Conservation (phyloP, 257 asterid genomes). For the Fraxinus pennsylvanica region DNA sequence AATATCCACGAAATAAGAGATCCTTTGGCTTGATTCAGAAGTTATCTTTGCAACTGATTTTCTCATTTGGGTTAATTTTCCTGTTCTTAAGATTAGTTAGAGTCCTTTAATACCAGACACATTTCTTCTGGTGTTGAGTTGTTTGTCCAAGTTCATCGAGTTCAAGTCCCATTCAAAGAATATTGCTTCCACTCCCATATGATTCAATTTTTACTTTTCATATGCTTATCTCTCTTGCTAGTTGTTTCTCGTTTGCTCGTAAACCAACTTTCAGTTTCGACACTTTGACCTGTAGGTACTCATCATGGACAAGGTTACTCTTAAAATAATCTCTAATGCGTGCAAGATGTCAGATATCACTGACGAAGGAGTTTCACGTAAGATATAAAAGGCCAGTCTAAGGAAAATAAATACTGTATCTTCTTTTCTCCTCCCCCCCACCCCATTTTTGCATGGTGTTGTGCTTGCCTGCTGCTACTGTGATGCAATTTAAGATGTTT, state of each 20-base stretch:
- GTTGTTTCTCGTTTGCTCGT: slow-evolving; percentile 1
- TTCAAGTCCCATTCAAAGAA: not conserved
- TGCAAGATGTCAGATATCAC: slow-evolving; percentile 99
- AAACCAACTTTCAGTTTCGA: slow-evolving; percentile 27
- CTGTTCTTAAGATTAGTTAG: not conserved
- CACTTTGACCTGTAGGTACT: slow-evolving; percentile 69
- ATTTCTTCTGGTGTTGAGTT: not conserved
- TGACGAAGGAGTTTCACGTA: slow-evolving; percentile 99
- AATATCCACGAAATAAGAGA: not conserved
- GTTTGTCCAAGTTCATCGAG: not conserved
- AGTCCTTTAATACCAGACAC: not conserved
- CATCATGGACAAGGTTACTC: slow-evolving; percentile 95
- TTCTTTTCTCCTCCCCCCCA: slow-evolving; percentile 20
- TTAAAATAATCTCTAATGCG: slow-evolving; percentile 82
- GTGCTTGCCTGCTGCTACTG: slow-evolving; percentile 17
- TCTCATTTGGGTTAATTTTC: not conserved
- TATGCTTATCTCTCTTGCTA: not conserved
- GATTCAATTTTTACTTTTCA: not conserved
- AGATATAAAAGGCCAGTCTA: slow-evolving; percentile 67
- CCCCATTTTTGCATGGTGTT: slow-evolving; percentile 16
- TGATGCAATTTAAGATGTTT: slow-evolving; percentile 3
- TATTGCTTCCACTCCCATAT: not conserved
- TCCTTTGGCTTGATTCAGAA: not conserved
- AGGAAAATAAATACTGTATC: slow-evolving; percentile 22
- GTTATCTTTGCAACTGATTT: not conserved